Base-by-base conservation (phyloP, 768 basidiomycete species). In the Brasilioporus rufonigricans region DNA sequence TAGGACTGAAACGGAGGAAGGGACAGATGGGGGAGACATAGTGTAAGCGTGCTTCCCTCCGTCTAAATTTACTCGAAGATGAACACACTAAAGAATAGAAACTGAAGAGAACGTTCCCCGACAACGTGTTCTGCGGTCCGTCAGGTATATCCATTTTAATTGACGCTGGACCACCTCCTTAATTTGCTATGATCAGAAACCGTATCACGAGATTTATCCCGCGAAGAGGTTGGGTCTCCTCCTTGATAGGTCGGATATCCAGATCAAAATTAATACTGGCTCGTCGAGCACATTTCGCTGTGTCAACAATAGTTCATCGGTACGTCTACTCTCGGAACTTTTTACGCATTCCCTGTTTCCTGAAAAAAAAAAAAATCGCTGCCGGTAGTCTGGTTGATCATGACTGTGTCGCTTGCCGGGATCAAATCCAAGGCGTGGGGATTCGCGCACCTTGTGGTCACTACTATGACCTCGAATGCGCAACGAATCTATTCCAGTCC, bases 391-490 rank as follows among this genome's bases (percentile, higher is more conserved):
- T 47, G n/a, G 65, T 62, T 21, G 62, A 64, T 36, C 65, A 71
- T 32, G 59, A 61, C n/a, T 76, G 26, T 29, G 26, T 44, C 13
- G 41, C 41, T 8, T 43, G 41, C 14, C 41, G 8, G 2, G 41
- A 43, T 24, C 27, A 7, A 5, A 38, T 38, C 36, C 36, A 38
- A 31, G 67, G 62, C 21, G 43, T 38, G 2, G 66, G 65, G 51
- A 27, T 73, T 5, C 61, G 60, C 5, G 67, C 67, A 0, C 69
- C 69, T 1, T 77, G 76, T 48, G 65, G 67, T 19, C 72, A 77
- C 51, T 55, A 56, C 50, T 76, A 75, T 53, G 74, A 73, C 52
- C 52, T 58, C 10, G 61, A 5, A n/a, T 77, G 76, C 57, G 10
- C 72, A 26, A 62, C 65, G 1, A 58, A 67, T 35, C 67, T 77